These are phyloP conservation scores for Apiospora pterosperma DNA, from an alignment of 2,329 filamentous ascomycete species.

Conservation along the genomic window DNA sequence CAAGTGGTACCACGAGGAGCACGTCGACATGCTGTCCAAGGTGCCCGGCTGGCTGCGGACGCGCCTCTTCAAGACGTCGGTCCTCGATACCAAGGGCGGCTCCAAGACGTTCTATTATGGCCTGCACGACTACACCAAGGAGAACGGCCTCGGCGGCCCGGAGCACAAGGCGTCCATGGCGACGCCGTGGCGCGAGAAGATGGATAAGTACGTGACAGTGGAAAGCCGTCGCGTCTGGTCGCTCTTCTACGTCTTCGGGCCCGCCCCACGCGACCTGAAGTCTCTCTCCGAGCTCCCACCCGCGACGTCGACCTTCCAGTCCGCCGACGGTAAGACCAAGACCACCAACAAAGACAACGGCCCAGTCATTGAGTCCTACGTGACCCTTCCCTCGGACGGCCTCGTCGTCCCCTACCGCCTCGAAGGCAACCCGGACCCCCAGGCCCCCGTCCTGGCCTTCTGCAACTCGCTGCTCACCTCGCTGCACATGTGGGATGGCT, in stretches of 20 bases:
- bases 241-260: slow-evolving; percentile 78
- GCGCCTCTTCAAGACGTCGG: slow-evolving; percentile 65
- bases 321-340: slow-evolving; percentile 50
- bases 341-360: slow-evolving; percentile 45
- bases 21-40: slow-evolving; percentile 66
- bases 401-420: slow-evolving; percentile 70
- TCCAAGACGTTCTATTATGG: slow-evolving; percentile 57
- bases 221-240: slow-evolving; percentile 61
- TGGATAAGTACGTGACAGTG: slow-evolving; percentile 53
- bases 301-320: slow-evolving; percentile 45
- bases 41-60: slow-evolving; percentile 78
- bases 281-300: slow-evolving; percentile 50
- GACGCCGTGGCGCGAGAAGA: slow-evolving; percentile 58
- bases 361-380: slow-evolving; percentile 62
- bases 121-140: slow-evolving; percentile 68
- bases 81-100: slow-evolving; percentile 41
- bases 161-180: slow-evolving; percentile 61
- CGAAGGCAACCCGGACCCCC: slow-evolving; percentile 64
- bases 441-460: slow-evolving; percentile 71
- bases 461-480: slow-evolving; percentile 79
- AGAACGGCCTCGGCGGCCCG: slow-evolving; percentile 63
- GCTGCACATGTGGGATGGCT: slow-evolving; percentile 75
- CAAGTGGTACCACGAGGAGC: slow-evolving; percentile 74
- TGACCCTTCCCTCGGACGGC: slow-evolving; percentile 66
- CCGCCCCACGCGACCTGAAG: slow-evolving; percentile 65